Percentiles rank a stretch among this genome's conserved stretches.
These are phyloP conservation scores for Ramularia collo-cygni DNA, from an alignment of 2,329 filamentous ascomycete genomes.

Conservation along the genomic window DNA sequence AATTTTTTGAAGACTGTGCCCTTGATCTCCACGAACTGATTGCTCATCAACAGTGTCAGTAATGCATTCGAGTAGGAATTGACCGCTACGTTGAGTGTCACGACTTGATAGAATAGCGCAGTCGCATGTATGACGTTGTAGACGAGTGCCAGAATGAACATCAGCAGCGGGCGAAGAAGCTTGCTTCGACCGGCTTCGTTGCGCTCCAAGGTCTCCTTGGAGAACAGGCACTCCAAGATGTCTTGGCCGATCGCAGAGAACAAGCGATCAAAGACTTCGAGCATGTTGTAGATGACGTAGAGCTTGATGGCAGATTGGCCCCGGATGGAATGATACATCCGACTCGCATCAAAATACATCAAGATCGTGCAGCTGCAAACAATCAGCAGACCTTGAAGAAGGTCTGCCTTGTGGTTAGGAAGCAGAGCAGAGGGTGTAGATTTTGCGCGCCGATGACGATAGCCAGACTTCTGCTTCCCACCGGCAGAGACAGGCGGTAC, in stretches of 20 bases:
- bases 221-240: constrained; percentile 92
- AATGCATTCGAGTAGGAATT: constrained; percentile 98
- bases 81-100: constrained; percentile 94
- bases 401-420: constrained; percentile 88
- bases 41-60: constrained; percentile 84
- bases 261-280: constrained; percentile 86
- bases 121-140: constrained; percentile 88
- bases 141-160: constrained; percentile 77
- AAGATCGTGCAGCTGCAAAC: constrained; percentile 76
- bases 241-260: constrained; percentile 91
- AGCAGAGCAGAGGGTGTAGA: constrained; percentile 79
- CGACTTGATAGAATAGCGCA: constrained; percentile 92
- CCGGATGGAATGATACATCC: constrained; percentile 96
- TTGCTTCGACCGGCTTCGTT: constrained; percentile 86
- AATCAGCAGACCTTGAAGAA: constrained; percentile 84
- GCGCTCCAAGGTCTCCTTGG: constrained; percentile 81
- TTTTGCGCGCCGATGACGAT: constrained; percentile 64
- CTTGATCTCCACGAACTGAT: constrained; percentile 99
- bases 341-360: constrained; percentile 87
- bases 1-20: constrained; percentile 98
- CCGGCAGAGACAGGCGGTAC: constrained; percentile 7
- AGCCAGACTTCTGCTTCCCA: constrained; percentile 25
- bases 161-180: constrained; percentile 76
- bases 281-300: constrained; percentile 97
- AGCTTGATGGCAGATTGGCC: constrained; percentile 96